phyloP scores from a whole-genome alignment of 768 basidiomycete genomes.

The Mycena venus region DNA sequence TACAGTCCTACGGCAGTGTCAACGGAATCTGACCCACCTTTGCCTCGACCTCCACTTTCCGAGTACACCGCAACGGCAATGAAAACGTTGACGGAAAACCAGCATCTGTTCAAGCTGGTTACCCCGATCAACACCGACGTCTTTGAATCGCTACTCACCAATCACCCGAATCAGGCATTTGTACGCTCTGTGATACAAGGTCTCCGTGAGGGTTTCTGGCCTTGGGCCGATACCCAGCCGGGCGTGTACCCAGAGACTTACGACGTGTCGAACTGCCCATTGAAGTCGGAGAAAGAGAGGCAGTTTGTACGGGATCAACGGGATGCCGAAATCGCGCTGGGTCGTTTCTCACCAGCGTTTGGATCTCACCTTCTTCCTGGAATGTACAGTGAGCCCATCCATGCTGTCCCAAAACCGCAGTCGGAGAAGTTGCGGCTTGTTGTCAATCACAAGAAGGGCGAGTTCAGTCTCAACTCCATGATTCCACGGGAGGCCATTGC shows the following conservation, averaged over 20 bases:
- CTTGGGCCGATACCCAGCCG: slow-evolving; percentile 46
- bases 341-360: slow-evolving; percentile 48
- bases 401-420: slow-evolving; percentile 51
- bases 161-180: too few relatives aligned
- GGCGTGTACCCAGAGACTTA: slow-evolving; percentile 36
- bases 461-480: too few relatives aligned
- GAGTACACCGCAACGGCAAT: slow-evolving; percentile 26
- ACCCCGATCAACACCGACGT: too few relatives aligned
- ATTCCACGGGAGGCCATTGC: too few relatives aligned
- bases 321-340: background rate
- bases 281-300: background rate
- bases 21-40: background rate
- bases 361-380: slow-evolving; percentile 52
- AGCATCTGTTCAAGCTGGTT: slow-evolving; percentile 54
- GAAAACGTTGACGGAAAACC: slow-evolving; percentile 37
- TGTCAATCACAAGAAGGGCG: slow-evolving; percentile 52
- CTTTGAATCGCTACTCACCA: too few relatives aligned
- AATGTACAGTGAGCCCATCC: slow-evolving; percentile 57
- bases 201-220: slow-evolving; percentile 60
- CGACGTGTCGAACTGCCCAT: slow-evolving; percentile 36
- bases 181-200: slow-evolving; percentile 39
- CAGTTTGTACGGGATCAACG: background rate
- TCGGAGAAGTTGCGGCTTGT: slow-evolving; percentile 53
- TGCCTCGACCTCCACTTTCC: slow-evolving; percentile 9
- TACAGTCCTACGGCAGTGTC: too few relatives aligned